Base-by-base conservation (phyloP, 1,284 basidiomycete species). In the Moesziomyces globuligerus region DNA sequence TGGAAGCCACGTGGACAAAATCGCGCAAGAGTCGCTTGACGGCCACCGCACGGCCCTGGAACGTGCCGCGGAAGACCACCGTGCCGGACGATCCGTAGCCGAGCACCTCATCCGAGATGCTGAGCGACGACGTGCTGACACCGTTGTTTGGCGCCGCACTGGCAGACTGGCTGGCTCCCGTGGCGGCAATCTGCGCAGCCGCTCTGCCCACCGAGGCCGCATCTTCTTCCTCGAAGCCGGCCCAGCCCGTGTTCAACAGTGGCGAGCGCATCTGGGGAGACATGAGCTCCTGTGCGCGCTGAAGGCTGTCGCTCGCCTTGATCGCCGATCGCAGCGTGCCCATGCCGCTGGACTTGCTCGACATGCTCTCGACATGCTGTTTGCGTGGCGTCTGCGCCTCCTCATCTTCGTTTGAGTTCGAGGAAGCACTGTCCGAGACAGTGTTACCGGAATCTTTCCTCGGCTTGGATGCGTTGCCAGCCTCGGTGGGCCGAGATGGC, bases 51-150 rank as follows among this genome's bases (percentile, higher is more conserved):
- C 96, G 89, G 1, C 93, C 94, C 84, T 98, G 95, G 48, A 98
- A 89, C 4, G 92, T 92, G 4, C 96, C 95, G 79, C 91, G 89
- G 83, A 90, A 93, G 0, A 98, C 94, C 26, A 98, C 91, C 0
- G 95, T 98, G 4, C 95, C 95, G 73, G 96, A 94, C 0, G 94
- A 98, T 5, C 95, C 95, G 77, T 92, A 94, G 3, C 95, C 79
- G 7, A 81, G 74, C 23, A 81, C 76, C 34, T 81, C 79, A 34
- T 79, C 75, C 24, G 78, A 80, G 23, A 81, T 71, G 29, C 48
- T 54, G 26, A 79, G 58, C 28, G 75, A 74, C 15, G 65, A 67
- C 1, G 61, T 62, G 58, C 58, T 72, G 39, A 71, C 51, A 24
- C 58, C 52, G 23, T 64, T 64, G 45, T 43, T 62, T 6, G 56